These are phyloP conservation scores for Ramularia endophylla DNA, from an alignment of 2,329 filamentous ascomycete genomes.

Conservation along the genomic window DNA sequence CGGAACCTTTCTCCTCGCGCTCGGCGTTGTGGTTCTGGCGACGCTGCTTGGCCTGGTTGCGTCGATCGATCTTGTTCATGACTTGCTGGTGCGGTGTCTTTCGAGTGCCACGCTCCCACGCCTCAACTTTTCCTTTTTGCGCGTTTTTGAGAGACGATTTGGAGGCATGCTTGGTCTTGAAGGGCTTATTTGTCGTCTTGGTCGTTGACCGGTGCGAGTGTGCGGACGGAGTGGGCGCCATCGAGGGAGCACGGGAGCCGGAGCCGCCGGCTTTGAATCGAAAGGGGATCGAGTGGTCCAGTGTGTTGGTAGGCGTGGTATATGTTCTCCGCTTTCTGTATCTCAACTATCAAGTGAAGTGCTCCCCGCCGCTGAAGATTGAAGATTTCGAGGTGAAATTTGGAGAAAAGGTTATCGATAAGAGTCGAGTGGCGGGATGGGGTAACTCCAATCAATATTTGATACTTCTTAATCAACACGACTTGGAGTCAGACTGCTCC, in stretches of 20 bases:
- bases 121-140: slow-evolving; percentile 76
- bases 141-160: slow-evolving; percentile 82
- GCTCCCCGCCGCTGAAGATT: neutral
- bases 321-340: neutral
- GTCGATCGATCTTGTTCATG: slow-evolving; percentile 93
- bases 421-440: neutral
- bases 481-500: too few species aligned
- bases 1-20: slow-evolving; percentile 67
- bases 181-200: slow-evolving; percentile 80
- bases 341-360: neutral
- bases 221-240: slow-evolving; percentile 58
- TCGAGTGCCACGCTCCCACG: slow-evolving; percentile 64
- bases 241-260: slow-evolving; percentile 48
- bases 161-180: slow-evolving; percentile 85
- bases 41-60: slow-evolving; percentile 90
- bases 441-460: too few species aligned
- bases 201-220: slow-evolving; percentile 93
- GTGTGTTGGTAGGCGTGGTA: slow-evolving; percentile 9
- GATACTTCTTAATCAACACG: too few species aligned
- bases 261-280: slow-evolving; percentile 74
- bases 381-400: neutral
- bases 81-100: slow-evolving; percentile 93
- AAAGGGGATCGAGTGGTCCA: slow-evolving; percentile 51
- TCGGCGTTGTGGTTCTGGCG: slow-evolving; percentile 78
- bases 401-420: slow-evolving; percentile 1